Base-by-base conservation (phyloP, 768 basidiomycete species). In the Rhizopogon roseolus region DNA sequence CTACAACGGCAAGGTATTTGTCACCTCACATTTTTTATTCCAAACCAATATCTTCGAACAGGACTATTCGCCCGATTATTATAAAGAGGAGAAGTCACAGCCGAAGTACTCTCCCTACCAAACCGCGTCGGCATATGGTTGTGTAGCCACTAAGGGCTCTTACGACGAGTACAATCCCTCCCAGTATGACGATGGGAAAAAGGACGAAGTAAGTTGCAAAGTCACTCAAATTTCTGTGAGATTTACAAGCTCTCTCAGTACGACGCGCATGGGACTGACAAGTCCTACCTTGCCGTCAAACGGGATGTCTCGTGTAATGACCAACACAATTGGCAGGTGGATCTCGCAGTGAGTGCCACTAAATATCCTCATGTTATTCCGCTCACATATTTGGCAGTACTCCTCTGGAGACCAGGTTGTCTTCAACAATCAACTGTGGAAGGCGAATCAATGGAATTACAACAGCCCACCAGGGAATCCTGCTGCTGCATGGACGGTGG, bases 361-460 rank as follows among this genome's bases (percentile, higher is more conserved):
- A 3, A 3, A 3, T 6, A 0, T 7, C 1, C 0, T 4, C 1
- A 0, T 14, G 0, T 11, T 1, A 0, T 0, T 27, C 3, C 6
- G 14, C 46, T 61, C 19, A 68, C 32, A 6, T 10, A 1, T 4
- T 6, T 10, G 16, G 7, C 2, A 70, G 68, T 70, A 70, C 4
- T 36, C 13, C 4, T 56, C 66, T 2, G 68, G 66, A 1, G 17
- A 58, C 0, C 39, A 45, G 36, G 68, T 48, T 5, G 66, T 70
- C 5, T 70, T 43, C 13, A 56, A 59, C 11, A 41, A 49, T 1
- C 58, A 62, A 1, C 6, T 70, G 34, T 67, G 16, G 34, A 62
- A 58, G 2, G 66, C 66, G 13, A 60, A 3, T 6, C 68, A 67
- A 8, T 67, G 66, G 68, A 60, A 58, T 0, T 67, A 50, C 3